phyloP scores from a whole-genome alignment of 352 stramenopile species.

The Globisporangium camurandrum region DNA sequence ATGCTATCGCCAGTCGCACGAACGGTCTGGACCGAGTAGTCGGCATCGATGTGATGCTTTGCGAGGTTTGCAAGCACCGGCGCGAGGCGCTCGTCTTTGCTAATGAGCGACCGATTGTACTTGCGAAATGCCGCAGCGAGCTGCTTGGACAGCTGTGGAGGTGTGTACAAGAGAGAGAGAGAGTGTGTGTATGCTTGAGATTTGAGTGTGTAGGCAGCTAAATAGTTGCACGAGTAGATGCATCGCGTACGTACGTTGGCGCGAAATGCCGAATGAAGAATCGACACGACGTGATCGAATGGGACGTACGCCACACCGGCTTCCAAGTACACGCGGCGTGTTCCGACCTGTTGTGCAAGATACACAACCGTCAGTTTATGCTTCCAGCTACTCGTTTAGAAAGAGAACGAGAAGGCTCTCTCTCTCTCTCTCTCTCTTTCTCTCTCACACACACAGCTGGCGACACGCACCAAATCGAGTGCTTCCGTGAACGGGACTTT shows the following conservation, averaged over 20 bases:
- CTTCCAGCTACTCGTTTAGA: not conserved
- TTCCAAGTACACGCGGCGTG: slow-evolving; percentile 91
- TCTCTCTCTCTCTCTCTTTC: not conserved
- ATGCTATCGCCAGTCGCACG: slow-evolving; percentile 46
- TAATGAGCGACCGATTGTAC: slow-evolving; percentile 86
- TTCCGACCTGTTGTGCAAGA: slow-evolving; percentile 28
- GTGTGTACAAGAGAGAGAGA: not conserved
- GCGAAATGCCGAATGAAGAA: slow-evolving; percentile 91
- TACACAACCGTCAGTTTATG: too few species aligned
- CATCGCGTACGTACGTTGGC: slow-evolving; percentile 60
- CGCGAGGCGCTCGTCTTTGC: slow-evolving; percentile 89
- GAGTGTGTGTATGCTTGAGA: not conserved
- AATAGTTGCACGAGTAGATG: not conserved
- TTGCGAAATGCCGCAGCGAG: slow-evolving; percentile 85
- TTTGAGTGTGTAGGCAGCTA: too few species aligned
- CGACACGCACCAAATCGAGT: slow-evolving; percentile 81
- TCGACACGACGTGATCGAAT: slow-evolving; percentile 90
- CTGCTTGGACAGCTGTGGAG: slow-evolving; percentile 80
- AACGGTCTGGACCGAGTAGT: slow-evolving; percentile 55
- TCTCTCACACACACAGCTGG: not conserved
- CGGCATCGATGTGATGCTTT: slow-evolving; percentile 94
- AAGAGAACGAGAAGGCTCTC: not conserved
- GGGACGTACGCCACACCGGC: slow-evolving; percentile 94
- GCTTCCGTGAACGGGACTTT: slow-evolving; percentile 97
- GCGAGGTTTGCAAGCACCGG: slow-evolving; percentile 94